Evolutionary conservation across 352 stramenopile genomes (phyloP).

Genomic region (Pythium aphanidermatum): DNA sequence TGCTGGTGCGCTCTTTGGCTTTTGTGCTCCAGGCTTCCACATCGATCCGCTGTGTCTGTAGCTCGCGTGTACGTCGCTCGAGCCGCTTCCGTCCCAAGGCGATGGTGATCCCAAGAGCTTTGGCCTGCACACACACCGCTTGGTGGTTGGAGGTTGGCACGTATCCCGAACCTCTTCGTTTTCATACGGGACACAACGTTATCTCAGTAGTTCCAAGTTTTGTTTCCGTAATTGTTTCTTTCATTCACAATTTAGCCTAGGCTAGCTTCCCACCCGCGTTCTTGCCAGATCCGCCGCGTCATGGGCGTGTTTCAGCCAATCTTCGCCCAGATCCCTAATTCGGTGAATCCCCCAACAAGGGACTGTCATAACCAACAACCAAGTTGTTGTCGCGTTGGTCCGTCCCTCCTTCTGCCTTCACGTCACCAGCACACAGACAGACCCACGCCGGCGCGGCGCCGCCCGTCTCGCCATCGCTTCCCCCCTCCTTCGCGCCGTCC

Average conservation of each 20-base stretch:
- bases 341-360: not conserved
- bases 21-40: constrained; percentile 54
- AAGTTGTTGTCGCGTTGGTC: constrained; percentile 8
- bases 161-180: constrained; percentile 8
- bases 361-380: constrained; percentile 20
- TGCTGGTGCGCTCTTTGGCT: constrained; percentile 20
- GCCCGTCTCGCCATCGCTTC: not conserved
- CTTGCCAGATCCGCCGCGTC: constrained; percentile 1
- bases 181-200: constrained; percentile 2
- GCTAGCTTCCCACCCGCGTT: not conserved
- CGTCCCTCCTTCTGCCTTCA: constrained; percentile 14
- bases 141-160: constrained; percentile 23
- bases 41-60: no score
- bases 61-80: no score
- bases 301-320: constrained; percentile 12
- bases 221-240: no score
- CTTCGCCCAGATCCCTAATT: constrained; percentile 5
- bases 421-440: constrained; percentile 14
- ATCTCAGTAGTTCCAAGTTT: not conserved
- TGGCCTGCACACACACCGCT: no score
- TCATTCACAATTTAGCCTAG: not conserved
- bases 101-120: no score
- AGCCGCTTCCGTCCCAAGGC: no score
- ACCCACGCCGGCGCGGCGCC: no score
- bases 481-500: constrained; percentile 5